Conservation (phyloP, 108 stramenopile species). For the Chaetoceros muelleri region DNA sequence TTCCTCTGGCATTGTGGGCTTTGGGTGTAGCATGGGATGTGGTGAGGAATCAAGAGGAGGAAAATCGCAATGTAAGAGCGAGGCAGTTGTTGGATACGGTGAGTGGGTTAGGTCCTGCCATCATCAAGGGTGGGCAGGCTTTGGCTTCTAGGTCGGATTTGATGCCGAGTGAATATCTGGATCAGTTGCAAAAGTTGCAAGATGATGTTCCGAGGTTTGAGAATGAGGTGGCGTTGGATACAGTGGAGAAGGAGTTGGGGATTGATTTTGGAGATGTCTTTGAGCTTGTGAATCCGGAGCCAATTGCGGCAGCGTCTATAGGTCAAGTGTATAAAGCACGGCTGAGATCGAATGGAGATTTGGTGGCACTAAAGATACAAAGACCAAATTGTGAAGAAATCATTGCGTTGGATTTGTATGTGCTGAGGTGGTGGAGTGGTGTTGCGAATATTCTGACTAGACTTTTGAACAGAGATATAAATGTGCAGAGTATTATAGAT, state of each 20-base stretch:
- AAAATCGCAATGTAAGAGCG: constrained; percentile 46
- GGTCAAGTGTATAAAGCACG: constrained; percentile 90
- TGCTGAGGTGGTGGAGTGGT: constrained; percentile 90
- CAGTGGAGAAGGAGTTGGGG: constrained; percentile 80
- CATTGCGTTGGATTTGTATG: constrained; percentile 89
- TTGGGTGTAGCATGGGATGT: constrained; percentile 59
- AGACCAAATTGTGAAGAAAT: constrained; percentile 89
- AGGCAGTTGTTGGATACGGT: constrained; percentile 73
- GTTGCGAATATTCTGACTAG: constrained; percentile 64
- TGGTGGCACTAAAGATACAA: constrained; percentile 92
- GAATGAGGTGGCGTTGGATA: constrained; percentile 72
- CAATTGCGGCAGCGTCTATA: constrained; percentile 73
- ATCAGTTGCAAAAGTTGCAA: constrained; percentile 92
- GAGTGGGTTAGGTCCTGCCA: constrained; percentile 80
- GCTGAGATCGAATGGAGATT: constrained; percentile 74
- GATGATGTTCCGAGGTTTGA: constrained; percentile 88
- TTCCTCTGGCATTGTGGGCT: constrained; percentile 83
- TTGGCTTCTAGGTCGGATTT: constrained; percentile 85
- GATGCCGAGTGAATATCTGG: constrained; percentile 86
- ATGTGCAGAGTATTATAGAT: constrained; percentile 87
- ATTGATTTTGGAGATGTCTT: constrained; percentile 68
- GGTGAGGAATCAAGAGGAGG: constrained; percentile 19
- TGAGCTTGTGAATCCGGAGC: constrained; percentile 79
- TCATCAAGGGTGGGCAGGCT: constrained; percentile 94
- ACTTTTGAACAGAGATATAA: constrained; percentile 74